A percentile compares a stretch with the other conserved stretches of the same genome.
Evolutionary conservation across 1,284 basidiomycete species (phyloP).

Genomic region (Athelia sp.): DNA sequence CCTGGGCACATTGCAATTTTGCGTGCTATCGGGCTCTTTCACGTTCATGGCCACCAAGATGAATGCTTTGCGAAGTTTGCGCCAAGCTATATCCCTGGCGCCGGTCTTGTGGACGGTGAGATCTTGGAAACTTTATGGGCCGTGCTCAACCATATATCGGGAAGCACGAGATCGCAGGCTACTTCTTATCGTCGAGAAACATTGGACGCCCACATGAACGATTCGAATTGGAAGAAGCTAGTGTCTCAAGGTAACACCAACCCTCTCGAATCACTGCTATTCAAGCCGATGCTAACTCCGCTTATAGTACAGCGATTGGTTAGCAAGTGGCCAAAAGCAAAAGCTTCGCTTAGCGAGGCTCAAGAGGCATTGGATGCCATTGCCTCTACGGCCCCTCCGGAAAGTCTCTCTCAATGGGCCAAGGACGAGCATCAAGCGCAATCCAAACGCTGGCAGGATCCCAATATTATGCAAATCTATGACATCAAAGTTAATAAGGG

Average conservation of each 20-base stretch:
- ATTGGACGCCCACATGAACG: conserved; percentile 16
- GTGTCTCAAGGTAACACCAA: conserved; percentile 6
- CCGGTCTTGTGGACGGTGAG: conserved; percentile 15
- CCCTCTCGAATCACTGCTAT: background rate
- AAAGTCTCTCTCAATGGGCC: background rate
- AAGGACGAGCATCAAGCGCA: background rate
- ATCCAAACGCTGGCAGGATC: background rate
- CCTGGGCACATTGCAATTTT: background rate
- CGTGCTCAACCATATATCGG: conserved; percentile 10
- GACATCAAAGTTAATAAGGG: conserved; percentile 1
- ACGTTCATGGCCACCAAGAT: conserved; percentile 11
- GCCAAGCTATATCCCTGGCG: conserved; percentile 12
- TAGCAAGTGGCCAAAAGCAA: background rate
- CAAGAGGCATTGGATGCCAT: background rate
- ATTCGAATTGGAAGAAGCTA: conserved; percentile 18
- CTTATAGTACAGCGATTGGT: background rate
- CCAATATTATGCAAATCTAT: background rate
- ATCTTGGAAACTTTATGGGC: conserved; percentile 18
- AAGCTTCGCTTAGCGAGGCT: background rate
- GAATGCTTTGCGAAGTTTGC: conserved; percentile 14
- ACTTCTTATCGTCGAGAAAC: conserved; percentile 12
- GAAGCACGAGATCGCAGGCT: conserved; percentile 12
- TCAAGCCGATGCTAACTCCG: background rate
- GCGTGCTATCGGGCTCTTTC: conserved; percentile 8
- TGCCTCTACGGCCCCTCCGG: too few species aligned